Conservation (phyloP, 2,329 filamentous ascomycete species). For the Colletotrichum melonis region DNA sequence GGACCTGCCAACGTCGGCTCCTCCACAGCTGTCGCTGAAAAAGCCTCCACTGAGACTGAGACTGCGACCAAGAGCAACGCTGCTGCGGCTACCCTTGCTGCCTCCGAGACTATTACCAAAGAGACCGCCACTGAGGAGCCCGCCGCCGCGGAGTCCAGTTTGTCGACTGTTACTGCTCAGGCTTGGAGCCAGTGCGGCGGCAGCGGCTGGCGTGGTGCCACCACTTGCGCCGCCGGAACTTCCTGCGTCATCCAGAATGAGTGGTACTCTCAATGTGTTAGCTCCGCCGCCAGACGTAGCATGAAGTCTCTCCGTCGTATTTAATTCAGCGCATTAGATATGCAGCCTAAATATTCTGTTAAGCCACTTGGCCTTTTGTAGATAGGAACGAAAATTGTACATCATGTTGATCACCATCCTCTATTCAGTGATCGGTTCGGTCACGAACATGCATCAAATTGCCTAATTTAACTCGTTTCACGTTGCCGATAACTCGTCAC, state of each 20-base stretch:
- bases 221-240: slow-evolving; percentile 39
- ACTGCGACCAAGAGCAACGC: background rate
- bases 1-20: slow-evolving; percentile 40
- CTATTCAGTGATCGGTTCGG: too few species aligned
- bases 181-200: slow-evolving; percentile 40
- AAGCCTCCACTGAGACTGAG: too few species aligned
- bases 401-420: too few species aligned
- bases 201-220: slow-evolving; percentile 39
- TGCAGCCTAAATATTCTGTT: too few species aligned
- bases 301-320: background rate
- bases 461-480: too few species aligned
- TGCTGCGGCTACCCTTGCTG: background rate
- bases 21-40: background rate
- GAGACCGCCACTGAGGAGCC: too few species aligned
- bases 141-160: too few species aligned
- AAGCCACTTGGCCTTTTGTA: too few species aligned
- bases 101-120: slow-evolving; percentile 14
- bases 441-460: too few species aligned
- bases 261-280: slow-evolving; percentile 68
- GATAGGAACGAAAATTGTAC: too few species aligned
- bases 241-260: slow-evolving; percentile 32
- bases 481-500: too few species aligned
- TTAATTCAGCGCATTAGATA: background rate
- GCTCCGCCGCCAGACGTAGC: slow-evolving; percentile 38
- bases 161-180: too few species aligned